Evolutionary conservation across 495 filamentous ascomycete genomes (phyloP).

Genomic region (Aspergillus wentii): DNA sequence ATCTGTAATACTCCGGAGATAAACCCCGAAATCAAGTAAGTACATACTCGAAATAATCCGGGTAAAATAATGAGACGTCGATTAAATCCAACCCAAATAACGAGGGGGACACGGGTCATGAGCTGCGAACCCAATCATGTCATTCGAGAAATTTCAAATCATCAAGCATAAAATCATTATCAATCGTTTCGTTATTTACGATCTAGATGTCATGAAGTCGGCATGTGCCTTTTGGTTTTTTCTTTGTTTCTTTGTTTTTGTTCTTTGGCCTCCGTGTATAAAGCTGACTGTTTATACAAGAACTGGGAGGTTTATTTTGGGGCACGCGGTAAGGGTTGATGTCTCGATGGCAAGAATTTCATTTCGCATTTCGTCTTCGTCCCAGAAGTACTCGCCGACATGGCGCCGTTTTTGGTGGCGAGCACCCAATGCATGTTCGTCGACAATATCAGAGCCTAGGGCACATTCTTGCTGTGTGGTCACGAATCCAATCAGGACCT

Average conservation of each 20-base stretch:
- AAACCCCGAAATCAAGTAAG: no score
- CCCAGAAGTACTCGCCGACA: conserved; percentile 16
- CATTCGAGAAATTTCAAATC: no score
- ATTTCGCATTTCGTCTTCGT: conserved; percentile 19
- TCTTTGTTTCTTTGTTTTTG: conserved; percentile 1
- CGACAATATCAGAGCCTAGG: conserved; percentile 14
- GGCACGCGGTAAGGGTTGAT: conserved; percentile 1
- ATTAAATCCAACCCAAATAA: no score
- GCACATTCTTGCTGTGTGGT: conserved; percentile 23
- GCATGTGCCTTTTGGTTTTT: neutral
- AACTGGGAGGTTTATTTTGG: neutral
- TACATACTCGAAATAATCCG: no score
- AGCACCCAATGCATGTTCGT: conserved; percentile 15
- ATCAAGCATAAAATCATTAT: no score
- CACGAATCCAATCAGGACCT: conserved; percentile 17
- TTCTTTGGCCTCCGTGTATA: conserved; percentile 1
- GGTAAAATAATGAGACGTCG: no score
- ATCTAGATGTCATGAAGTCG: no score
- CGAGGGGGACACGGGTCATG: no score
- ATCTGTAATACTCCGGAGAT: no score
- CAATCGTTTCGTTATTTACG: no score
- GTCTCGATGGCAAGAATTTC: conserved; percentile 14
- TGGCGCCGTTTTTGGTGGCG: conserved; percentile 9
- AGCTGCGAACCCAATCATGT: no score
- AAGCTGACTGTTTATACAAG: no score